Conservation (phyloP, 441 rosid species). For the Adansonia gregorii region DNA sequence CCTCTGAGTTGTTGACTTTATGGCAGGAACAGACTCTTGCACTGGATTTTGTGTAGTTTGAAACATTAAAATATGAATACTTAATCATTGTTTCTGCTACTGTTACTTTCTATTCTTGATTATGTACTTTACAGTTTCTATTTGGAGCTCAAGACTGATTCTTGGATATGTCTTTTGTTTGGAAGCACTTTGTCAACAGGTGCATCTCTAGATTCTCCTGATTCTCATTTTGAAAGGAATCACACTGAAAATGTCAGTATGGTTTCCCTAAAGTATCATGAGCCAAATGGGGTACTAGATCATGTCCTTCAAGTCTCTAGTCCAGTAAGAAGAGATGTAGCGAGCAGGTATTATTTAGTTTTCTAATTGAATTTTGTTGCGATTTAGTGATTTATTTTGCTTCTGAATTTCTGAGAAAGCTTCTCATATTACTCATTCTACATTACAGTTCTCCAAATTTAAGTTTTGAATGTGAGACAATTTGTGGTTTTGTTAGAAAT, state of each 20-base stretch:
- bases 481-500: background rate
- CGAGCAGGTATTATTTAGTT: constrained; percentile 46
- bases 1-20: background rate
- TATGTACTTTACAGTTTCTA: background rate
- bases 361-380: background rate
- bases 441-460: background rate
- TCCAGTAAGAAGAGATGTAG: constrained; percentile 52
- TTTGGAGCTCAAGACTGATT: constrained; percentile 22
- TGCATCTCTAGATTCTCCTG: constrained; percentile 37
- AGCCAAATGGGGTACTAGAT: constrained; percentile 41
- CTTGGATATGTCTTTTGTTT: constrained; percentile 26
- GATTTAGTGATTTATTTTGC: background rate
- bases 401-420: constrained; percentile 6
- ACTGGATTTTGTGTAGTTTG: background rate
- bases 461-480: background rate
- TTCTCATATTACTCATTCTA: background rate
- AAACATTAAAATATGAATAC: background rate
- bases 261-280: constrained; percentile 41
- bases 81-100: background rate
- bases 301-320: constrained; percentile 45
- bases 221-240: constrained; percentile 33
- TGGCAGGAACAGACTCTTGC: background rate
- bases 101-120: background rate
- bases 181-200: constrained; percentile 34
- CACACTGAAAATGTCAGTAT: constrained; percentile 36